These are phyloP conservation scores for Lagenidium sp. DNA, from an alignment of 352 stramenopile genomes.

Conservation along the genomic window DNA sequence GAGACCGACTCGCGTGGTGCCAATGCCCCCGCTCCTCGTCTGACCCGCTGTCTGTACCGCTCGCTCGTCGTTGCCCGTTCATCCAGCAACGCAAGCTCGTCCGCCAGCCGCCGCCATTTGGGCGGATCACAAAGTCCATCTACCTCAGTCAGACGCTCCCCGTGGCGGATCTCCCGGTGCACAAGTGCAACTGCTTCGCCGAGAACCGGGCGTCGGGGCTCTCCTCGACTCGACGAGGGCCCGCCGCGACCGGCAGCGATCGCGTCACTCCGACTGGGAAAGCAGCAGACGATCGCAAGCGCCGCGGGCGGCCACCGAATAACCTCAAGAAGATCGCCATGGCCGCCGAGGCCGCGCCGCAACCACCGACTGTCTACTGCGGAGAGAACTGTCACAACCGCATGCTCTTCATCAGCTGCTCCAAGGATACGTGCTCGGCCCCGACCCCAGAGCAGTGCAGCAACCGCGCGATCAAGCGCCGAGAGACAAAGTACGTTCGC, in stretches of 20 bases:
- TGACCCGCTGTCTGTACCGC: background rate
- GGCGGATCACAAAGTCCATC: constrained; percentile 63
- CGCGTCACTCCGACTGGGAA: background rate
- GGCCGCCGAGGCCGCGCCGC: background rate
- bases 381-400: constrained; percentile 75
- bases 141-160: constrained; percentile 58
- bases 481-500: constrained; percentile 47
- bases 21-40: background rate
- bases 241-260: constrained; percentile 4
- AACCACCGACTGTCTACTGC: constrained; percentile 29
- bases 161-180: constrained; percentile 40
- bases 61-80: no score
- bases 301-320: no score
- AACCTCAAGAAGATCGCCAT: background rate
- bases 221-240: constrained; percentile 27
- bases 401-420: constrained; percentile 81
- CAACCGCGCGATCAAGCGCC: constrained; percentile 65
- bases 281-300: no score
- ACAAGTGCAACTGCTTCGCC: constrained; percentile 69
- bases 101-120: constrained; percentile 45
- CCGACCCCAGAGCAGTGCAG: constrained; percentile 52
- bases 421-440: constrained; percentile 64
- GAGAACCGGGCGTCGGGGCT: constrained; percentile 19
- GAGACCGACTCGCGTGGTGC: background rate
- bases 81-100: constrained; percentile 36